phyloP scores from a whole-genome alignment of 2,329 filamentous ascomycete genomes.

The Huntiella abstrusa region DNA sequence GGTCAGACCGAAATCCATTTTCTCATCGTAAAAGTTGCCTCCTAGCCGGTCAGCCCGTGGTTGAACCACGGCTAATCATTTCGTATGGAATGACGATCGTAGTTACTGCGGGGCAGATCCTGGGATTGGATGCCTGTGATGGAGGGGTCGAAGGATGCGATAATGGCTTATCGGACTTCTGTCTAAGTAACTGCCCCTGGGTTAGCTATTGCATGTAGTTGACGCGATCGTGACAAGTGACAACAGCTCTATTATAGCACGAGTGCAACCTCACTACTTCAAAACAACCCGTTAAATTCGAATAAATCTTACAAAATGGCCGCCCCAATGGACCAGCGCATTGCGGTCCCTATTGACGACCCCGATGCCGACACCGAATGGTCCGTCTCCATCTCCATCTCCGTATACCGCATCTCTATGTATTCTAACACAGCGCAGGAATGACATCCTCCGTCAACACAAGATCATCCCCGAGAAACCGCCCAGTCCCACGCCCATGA shows the following conservation, averaged over 20 bases:
- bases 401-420: not conserved
- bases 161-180: not conserved
- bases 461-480: slow-evolving; percentile 96
- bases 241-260: not conserved
- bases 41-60: too few relatives aligned
- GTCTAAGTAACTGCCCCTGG: too few relatives aligned
- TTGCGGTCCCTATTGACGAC: slow-evolving; percentile 74
- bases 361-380: slow-evolving; percentile 98
- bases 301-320: slow-evolving; percentile 27
- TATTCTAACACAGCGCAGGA: slow-evolving; percentile 37
- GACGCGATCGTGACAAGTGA: not conserved
- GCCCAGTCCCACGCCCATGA: slow-evolving; percentile 83
- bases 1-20: too few relatives aligned
- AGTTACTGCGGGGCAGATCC: too few relatives aligned
- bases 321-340: slow-evolving; percentile 42
- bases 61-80: too few relatives aligned
- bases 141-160: slow-evolving; percentile 3
- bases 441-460: slow-evolving; percentile 94
- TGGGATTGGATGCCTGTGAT: not conserved
- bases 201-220: too few relatives aligned
- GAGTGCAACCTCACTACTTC: not conserved
- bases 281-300: not conserved
- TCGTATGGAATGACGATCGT: too few relatives aligned
- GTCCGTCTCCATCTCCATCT: slow-evolving; percentile 25
- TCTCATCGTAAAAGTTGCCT: too few relatives aligned